These are phyloP conservation scores for Cyathus striatus DNA, from an alignment of 768 basidiomycete species.

Conservation along the genomic window DNA sequence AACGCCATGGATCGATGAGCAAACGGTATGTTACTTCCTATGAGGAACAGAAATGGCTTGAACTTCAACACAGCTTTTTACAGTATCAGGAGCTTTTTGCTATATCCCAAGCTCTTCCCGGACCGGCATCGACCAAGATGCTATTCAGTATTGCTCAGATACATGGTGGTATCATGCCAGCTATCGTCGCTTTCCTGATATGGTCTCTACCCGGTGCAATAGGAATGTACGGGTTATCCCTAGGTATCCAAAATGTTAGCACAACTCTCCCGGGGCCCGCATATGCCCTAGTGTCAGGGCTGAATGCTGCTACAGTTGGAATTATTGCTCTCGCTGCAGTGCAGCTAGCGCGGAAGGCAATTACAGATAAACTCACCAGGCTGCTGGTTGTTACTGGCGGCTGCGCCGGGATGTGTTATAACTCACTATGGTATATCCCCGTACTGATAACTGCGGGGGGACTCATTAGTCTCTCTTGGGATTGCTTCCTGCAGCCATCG, in stretches of 20 bases:
- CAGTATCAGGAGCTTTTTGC: constrained; percentile 45
- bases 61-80: background rate
- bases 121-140: constrained; percentile 44
- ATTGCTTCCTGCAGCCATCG: constrained; percentile 18
- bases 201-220: constrained; percentile 44
- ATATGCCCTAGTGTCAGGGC: constrained; percentile 45
- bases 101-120: constrained; percentile 40
- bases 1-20: constrained; percentile 36
- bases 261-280: constrained; percentile 37
- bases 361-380: constrained; percentile 39
- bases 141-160: constrained; percentile 40
- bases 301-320: constrained; percentile 52
- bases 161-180: constrained; percentile 35
- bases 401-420: constrained; percentile 44
- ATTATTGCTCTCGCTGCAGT: constrained; percentile 47
- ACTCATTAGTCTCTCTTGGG: constrained; percentile 32
- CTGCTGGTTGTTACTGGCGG: constrained; percentile 36
- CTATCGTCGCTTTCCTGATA: constrained; percentile 33
- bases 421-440: constrained; percentile 49
- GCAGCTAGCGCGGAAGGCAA: constrained; percentile 37
- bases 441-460: constrained; percentile 38
- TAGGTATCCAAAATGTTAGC: constrained; percentile 37
- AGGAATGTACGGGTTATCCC: constrained; percentile 40
- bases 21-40: constrained; percentile 24
- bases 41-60: background rate